A percentile compares a stretch with the other conserved stretches of the same genome.
These are phyloP conservation scores for Oxyria digyna DNA, from an alignment of 148 eudicot species.

Conservation along the genomic window DNA sequence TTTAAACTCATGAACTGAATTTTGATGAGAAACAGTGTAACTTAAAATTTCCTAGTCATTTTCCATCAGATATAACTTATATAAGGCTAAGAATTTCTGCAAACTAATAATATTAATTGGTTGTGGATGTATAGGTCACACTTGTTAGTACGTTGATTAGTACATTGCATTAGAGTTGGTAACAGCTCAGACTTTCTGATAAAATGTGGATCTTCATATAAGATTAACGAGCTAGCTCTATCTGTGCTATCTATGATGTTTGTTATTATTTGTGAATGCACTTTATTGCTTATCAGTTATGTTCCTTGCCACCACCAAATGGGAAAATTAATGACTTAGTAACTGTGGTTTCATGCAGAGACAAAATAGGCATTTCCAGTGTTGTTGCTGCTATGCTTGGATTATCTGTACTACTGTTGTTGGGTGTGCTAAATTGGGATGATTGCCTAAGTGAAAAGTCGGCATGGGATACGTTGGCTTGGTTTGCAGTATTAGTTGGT, in stretches of 20 bases:
- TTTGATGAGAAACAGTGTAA: not conserved
- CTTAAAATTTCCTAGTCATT: not conserved
- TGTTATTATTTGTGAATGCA: not conserved
- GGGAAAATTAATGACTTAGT: not conserved
- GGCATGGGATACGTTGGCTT: conserved; percentile 97
- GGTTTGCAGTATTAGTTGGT: conserved; percentile 96
- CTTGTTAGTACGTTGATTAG: not conserved
- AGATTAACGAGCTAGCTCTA: not conserved
- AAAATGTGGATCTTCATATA: not conserved
- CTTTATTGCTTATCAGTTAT: not conserved
- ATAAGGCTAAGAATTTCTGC: no score
- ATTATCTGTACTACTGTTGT: conserved; percentile 61
- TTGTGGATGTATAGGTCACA: not conserved
- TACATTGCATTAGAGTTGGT: not conserved
- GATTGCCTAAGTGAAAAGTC: conserved; percentile 91
- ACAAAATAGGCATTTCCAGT: conserved; percentile 73
- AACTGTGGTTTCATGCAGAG: conserved; percentile 28
- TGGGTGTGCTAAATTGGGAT: conserved; percentile 85
- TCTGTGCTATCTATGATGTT: not conserved
- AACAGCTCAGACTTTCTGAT: not conserved
- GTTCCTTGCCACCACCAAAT: not conserved
- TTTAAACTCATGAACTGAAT: no score
- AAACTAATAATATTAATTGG: not conserved
- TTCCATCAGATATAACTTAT: not conserved
- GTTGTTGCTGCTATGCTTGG: conserved; percentile 99